Evolutionary conservation across 2,329 filamentous ascomycete genomes (phyloP), one percentile per base, ranked within the genome.

Genomic region (Verticillium tricorpus): DNA sequence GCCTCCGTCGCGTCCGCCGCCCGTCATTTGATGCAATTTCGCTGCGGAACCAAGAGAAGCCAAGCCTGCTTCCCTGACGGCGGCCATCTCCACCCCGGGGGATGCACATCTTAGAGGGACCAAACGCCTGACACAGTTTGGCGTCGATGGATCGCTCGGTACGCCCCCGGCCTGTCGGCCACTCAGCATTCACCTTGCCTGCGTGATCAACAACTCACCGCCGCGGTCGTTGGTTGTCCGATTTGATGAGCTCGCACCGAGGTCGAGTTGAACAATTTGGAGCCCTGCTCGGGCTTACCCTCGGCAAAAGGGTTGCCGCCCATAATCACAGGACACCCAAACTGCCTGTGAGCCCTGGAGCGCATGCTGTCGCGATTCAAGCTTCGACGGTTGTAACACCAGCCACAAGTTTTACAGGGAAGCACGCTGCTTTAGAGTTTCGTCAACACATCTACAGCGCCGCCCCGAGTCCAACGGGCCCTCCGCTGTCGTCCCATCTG

Each of bases 21-120:
- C 60, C 45, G 60, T 64, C 64, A 61, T 63, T 54, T 65, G 64
- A 62, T 65, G 60, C 62, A 59, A 65, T 62, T 50, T 35, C 56
- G 39, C 57, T 56, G 54, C 59, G 63, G 63, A 52, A 37, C 60
- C 58, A 45, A 40, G 39, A 62, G 58, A 58, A 61, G 62, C 64
- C 64, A 65, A 65, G 64, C 40, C 55, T 39, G 37, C 56, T 56
- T 52, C 8, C 22, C 19, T 52, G 45, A 52, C 19, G 45, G 19
- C 45, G 45, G 45, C 45, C 45, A 52, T 52, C 45, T 52, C 45
- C 45, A 52, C 45, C n/a, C 45, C 12, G 45, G 45, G 45, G 45
- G 45, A 52, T 52, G 45, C 19, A 22, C 45, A 52, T 12, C 19
- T 9, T 52, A 25, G n/a, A 25, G 45, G 45, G 45, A 22, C 22